phyloP scores from a whole-genome alignment of 176 grass and related monocot genomes.

The Musa acuminata region DNA sequence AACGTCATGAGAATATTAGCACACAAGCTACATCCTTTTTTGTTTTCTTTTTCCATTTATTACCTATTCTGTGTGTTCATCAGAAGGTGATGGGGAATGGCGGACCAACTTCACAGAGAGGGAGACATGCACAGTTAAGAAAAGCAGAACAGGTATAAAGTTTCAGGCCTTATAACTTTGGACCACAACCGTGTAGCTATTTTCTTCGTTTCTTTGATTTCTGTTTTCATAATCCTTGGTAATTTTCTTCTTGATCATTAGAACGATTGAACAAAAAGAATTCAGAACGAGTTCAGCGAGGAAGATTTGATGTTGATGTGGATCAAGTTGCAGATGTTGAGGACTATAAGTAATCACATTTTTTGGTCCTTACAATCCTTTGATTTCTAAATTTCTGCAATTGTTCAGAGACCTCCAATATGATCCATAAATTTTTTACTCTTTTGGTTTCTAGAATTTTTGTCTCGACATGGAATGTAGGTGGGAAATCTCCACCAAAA shows the following conservation, averaged over 20 bases:
- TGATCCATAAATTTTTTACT: slow-evolving; percentile 10
- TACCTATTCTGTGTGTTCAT: slow-evolving; percentile 6
- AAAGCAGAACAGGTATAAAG: slow-evolving; percentile 71
- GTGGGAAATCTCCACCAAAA: slow-evolving; percentile 72
- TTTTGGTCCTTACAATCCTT: neutral
- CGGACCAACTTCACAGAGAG: slow-evolving; percentile 70
- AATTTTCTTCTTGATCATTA: slow-evolving; percentile 11
- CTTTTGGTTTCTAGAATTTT: slow-evolving; percentile 46
- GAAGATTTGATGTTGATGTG: slow-evolving; percentile 40
- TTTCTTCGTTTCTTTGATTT: neutral
- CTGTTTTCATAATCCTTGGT: neutral
- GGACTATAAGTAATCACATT: slow-evolving; percentile 46
- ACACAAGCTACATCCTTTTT: slow-evolving; percentile 10
- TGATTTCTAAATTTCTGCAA: neutral
- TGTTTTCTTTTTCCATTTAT: slow-evolving; percentile 1
- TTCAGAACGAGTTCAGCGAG: slow-evolving; percentile 19
- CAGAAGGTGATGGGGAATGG: slow-evolving; percentile 27
- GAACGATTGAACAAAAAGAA: slow-evolving; percentile 26
- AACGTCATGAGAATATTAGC: neutral
- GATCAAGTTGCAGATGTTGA: slow-evolving; percentile 49
- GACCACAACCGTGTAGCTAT: slow-evolving; percentile 16
- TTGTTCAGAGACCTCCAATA: neutral
- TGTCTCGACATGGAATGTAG: slow-evolving; percentile 90
- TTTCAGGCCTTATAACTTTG: neutral
- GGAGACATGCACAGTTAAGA: slow-evolving; percentile 59